A percentile compares a stretch with the other conserved stretches of the same genome.
Evolutionary conservation across 306 rosid species (phyloP).

Genomic region (Oemleria cerasiformis): DNA sequence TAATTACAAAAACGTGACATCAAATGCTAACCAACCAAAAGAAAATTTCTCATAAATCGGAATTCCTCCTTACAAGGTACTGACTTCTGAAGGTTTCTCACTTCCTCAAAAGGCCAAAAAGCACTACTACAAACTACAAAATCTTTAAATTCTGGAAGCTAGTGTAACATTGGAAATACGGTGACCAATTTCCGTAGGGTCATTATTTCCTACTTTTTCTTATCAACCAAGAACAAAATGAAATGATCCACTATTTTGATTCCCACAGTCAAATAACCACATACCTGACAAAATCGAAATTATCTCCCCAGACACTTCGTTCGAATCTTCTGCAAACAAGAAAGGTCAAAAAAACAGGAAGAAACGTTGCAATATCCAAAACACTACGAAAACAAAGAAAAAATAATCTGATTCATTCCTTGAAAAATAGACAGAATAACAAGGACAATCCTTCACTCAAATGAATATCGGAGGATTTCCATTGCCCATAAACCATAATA

Average conservation of each 20-base stretch:
- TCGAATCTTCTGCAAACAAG: conserved; percentile 48
- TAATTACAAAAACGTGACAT: conserved; percentile 1
- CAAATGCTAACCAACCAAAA: conserved; percentile 1
- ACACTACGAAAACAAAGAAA: background rate
- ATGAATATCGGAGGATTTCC: conserved; percentile 10
- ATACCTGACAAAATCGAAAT: conserved; percentile 47
- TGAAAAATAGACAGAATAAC: background rate
- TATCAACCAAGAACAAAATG: background rate
- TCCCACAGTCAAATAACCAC: conserved; percentile 37
- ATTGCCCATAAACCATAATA: conserved; percentile 7
- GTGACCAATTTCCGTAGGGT: background rate
- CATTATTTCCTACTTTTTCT: background rate
- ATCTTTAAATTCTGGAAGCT: background rate
- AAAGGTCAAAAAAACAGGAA: background rate
- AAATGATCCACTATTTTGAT: background rate
- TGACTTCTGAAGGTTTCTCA: background rate
- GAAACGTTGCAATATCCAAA: background rate
- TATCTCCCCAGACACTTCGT: conserved; percentile 28
- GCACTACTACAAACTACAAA: background rate
- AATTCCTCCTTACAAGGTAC: background rate
- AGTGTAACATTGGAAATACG: background rate
- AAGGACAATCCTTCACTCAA: background rate
- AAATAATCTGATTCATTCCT: background rate
- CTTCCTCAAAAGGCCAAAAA: background rate
- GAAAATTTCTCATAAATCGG: background rate